These are phyloP conservation scores for Ballota nigra DNA, from an alignment of 257 asterid genomes.

Conservation along the genomic window DNA sequence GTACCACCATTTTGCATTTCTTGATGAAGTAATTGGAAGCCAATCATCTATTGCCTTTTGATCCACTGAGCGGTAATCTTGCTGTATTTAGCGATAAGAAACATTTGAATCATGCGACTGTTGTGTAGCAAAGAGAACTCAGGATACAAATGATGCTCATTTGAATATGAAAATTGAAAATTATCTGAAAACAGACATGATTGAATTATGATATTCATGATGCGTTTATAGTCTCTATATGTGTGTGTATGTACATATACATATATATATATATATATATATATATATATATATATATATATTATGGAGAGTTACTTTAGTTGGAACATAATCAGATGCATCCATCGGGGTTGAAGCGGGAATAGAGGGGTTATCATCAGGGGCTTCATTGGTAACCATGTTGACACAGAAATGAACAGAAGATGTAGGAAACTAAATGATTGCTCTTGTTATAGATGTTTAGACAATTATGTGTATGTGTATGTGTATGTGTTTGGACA, in stretches of 20 bases:
- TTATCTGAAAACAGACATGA: not conserved
- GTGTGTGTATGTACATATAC: not conserved
- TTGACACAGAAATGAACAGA: conserved; percentile 1
- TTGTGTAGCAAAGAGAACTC: too few relatives aligned
- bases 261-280: too few relatives aligned
- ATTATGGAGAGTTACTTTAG: conserved; percentile 29
- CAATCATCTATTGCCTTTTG: conserved; percentile 44
- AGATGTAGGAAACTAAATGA: conserved; percentile 9
- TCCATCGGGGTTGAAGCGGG: conserved; percentile 27
- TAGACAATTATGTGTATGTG: too few relatives aligned
- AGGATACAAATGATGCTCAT: too few relatives aligned
- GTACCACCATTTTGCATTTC: conserved; percentile 56
- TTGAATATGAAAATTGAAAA: not conserved
- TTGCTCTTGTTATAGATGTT: conserved; percentile 1
- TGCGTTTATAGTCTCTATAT: not conserved
- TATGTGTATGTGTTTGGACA: too few relatives aligned
- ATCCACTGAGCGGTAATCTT: conserved; percentile 26
- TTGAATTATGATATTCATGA: not conserved
- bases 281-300: too few relatives aligned
- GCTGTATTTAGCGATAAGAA: conserved; percentile 9
- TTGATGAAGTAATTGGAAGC: conserved; percentile 52
- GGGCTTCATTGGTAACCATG: conserved; percentile 18
- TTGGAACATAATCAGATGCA: conserved; percentile 9
- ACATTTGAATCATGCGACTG: not conserved
- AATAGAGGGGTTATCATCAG: conserved; percentile 23